Evolutionary conservation across 2,329 filamentous ascomycete species (phyloP).

Genomic region (Colletotrichum costaricense): DNA sequence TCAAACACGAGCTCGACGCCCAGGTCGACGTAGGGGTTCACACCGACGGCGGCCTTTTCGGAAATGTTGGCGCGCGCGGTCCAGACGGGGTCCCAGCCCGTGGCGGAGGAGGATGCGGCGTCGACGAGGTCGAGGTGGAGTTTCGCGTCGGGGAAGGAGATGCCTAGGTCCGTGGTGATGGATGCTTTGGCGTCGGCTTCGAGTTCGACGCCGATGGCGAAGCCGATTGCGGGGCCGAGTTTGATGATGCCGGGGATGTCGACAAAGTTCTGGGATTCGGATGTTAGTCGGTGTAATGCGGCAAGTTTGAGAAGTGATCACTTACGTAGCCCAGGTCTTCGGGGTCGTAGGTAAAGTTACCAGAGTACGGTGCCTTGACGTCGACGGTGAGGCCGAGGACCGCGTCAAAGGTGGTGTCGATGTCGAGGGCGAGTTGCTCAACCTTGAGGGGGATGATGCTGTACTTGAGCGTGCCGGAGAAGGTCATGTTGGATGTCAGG

Average conservation of each 20-base stretch:
- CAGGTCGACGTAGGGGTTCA: slow-evolving; percentile 41
- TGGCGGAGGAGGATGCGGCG: slow-evolving; percentile 39
- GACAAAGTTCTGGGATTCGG: slow-evolving; percentile 21
- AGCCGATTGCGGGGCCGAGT: slow-evolving; percentile 33
- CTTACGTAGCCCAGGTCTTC: slow-evolving; percentile 31
- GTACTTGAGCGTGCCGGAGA: slow-evolving; percentile 39
- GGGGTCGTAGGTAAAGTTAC: slow-evolving; percentile 36
- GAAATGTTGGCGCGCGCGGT: slow-evolving; percentile 42
- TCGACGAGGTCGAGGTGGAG: slow-evolving; percentile 45
- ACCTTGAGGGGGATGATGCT: slow-evolving; percentile 36
- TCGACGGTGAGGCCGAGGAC: slow-evolving; percentile 37
- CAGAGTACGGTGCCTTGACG: slow-evolving; percentile 33
- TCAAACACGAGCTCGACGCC: slow-evolving; percentile 38
- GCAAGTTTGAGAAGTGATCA: no score
- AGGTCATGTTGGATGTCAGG: slow-evolving; percentile 38
- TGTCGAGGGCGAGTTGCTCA: slow-evolving; percentile 38
- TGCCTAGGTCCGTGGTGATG: slow-evolving; percentile 37
- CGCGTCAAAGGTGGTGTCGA: slow-evolving; percentile 38
- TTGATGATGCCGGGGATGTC: slow-evolving; percentile 35
- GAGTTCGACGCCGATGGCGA: slow-evolving; percentile 33
- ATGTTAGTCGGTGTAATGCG: background rate
- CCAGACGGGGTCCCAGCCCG: slow-evolving; percentile 45
- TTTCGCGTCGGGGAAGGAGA: slow-evolving; percentile 38
- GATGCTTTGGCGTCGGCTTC: slow-evolving; percentile 27
- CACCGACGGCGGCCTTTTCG: slow-evolving; percentile 36